Conservation (phyloP, 495 filamentous ascomycete species). For the Xylaria scruposa region DNA sequence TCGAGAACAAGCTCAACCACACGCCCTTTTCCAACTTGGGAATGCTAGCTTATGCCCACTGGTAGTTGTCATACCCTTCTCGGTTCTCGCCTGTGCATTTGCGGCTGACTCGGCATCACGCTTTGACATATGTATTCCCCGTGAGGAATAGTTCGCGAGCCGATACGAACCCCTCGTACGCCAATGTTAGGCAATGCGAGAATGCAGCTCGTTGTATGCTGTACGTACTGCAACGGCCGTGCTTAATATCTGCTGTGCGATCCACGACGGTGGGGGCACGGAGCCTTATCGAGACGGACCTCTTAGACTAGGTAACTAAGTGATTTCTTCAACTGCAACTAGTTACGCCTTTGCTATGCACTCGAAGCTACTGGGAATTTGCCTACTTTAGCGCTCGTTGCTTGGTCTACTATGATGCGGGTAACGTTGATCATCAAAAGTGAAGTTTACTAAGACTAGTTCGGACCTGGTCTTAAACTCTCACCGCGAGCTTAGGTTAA, state of each 20-base stretch:
- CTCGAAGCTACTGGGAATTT: background rate
- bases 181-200: background rate
- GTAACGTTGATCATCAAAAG: background rate
- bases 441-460: background rate
- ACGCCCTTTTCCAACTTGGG: slow-evolving; percentile 20
- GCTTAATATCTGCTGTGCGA: slow-evolving; percentile 13
- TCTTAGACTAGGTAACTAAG: background rate
- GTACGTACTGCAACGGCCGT: slow-evolving; percentile 11
- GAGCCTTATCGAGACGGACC: background rate
- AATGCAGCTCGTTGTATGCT: slow-evolving; percentile 7
- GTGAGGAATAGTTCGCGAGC: slow-evolving; percentile 12
- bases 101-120: slow-evolving; percentile 17
- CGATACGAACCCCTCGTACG: background rate
- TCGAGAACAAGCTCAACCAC: slow-evolving; percentile 5
- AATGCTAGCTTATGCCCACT: background rate
- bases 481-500: slow-evolving; percentile 5
- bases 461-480: slow-evolving; percentile 7
- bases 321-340: background rate
- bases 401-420: background rate
- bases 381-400: slow-evolving; percentile 16
- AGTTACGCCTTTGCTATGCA: slow-evolving; percentile 1
- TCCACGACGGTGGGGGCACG: background rate
- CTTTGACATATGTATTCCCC: background rate
- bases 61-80: slow-evolving; percentile 5
- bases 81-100: slow-evolving; percentile 8